Evolutionary conservation across 495 filamentous ascomycete genomes (phyloP).

Genomic region (Elasticomyces elasticus): DNA sequence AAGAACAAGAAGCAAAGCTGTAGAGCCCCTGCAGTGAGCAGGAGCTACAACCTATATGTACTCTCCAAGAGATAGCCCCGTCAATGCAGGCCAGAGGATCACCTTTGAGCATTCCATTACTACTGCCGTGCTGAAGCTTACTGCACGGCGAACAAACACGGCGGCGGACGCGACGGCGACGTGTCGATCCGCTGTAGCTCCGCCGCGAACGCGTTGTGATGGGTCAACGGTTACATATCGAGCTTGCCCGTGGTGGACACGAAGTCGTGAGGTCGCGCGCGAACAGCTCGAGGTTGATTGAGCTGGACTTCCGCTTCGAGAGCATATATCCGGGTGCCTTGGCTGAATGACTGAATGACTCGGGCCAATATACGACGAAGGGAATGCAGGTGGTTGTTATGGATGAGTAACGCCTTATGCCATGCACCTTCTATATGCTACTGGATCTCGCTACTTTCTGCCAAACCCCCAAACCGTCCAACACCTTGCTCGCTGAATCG

Average conservation of each 20-base stretch:
- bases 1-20: too few species aligned
- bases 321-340: not conserved
- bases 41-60: too few species aligned
- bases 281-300: not conserved
- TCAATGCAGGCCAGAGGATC: too few species aligned
- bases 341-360: not conserved
- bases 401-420: not conserved
- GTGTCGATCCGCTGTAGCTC: not conserved
- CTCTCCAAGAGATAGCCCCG: too few species aligned
- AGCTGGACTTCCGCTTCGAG: not conserved
- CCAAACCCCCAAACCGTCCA: not conserved
- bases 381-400: not conserved
- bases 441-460: not conserved
- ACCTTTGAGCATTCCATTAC: not conserved
- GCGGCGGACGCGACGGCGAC: not conserved
- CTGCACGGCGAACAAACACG: too few species aligned
- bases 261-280: not conserved
- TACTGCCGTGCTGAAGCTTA: too few species aligned
- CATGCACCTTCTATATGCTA: not conserved
- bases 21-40: too few species aligned
- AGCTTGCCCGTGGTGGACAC: not conserved
- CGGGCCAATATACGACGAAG: not conserved
- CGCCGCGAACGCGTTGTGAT: not conserved
- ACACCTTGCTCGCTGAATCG: slow-evolving; percentile 13
- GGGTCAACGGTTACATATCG: not conserved